Percentiles rank a stretch among this genome's conserved stretches.
These are phyloP conservation scores for Leccinum uliginosum DNA, from an alignment of 768 basidiomycete genomes.

Conservation along the genomic window DNA sequence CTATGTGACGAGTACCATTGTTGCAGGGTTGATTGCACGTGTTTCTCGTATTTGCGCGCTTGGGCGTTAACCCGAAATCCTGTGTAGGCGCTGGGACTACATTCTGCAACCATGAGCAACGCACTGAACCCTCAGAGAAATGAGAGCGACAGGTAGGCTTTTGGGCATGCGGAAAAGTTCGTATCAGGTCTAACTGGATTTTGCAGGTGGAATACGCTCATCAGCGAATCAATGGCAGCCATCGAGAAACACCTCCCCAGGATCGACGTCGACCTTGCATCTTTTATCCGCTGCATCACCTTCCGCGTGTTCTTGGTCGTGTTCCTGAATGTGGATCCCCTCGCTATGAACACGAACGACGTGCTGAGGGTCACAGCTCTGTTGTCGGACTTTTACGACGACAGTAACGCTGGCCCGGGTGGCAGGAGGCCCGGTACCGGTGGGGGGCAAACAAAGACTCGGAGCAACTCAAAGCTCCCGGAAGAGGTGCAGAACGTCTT, in stretches of 20 bases:
- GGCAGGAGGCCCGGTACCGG: neutral
- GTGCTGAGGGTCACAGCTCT: slow-evolving; percentile 29
- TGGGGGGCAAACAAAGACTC: slow-evolving; percentile 1
- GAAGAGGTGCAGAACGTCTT: slow-evolving; percentile 34
- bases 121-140: neutral
- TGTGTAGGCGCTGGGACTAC: slow-evolving; percentile 8
- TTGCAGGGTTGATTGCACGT: slow-evolving; percentile 13
- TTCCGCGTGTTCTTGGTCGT: slow-evolving; percentile 40
- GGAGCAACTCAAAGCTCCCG: slow-evolving; percentile 21
- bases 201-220: slow-evolving; percentile 15
- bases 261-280: slow-evolving; percentile 30
- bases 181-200: slow-evolving; percentile 1
- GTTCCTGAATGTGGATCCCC: slow-evolving; percentile 35
- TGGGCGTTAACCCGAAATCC: slow-evolving; percentile 1
- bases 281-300: slow-evolving; percentile 41
- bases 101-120: slow-evolving; percentile 7
- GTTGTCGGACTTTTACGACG: slow-evolving; percentile 45
- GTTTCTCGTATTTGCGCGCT: slow-evolving; percentile 2
- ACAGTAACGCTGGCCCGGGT: neutral
- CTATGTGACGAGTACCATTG: neutral
- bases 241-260: slow-evolving; percentile 11
- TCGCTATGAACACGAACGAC: slow-evolving; percentile 27
- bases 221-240: slow-evolving; percentile 8
- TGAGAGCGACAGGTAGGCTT: slow-evolving; percentile 15
- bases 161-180: neutral